A percentile compares a stretch with the other conserved stretches of the same genome.
Conservation (phyloP, 768 basidiomycete species). For the Lyophyllum semitale region DNA sequence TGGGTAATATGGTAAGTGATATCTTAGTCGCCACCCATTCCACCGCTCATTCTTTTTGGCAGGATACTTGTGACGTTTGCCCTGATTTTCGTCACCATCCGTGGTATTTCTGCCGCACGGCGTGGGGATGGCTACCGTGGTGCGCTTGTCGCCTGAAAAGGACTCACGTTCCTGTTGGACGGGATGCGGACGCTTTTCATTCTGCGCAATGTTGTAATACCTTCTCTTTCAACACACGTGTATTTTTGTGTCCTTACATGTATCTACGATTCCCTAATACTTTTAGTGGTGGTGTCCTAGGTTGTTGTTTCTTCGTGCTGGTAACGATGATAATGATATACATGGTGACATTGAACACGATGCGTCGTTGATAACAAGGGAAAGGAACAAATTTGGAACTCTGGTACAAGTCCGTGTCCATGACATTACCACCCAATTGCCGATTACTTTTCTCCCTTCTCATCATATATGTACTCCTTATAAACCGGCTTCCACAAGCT, state of each 20-base stretch:
- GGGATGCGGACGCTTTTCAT: neutral
- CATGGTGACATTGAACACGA: too few species aligned
- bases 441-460: constrained; percentile 39
- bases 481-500: constrained; percentile 70
- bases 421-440: too few species aligned
- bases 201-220: neutral
- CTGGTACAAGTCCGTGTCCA: neutral
- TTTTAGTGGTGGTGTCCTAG: too few species aligned
- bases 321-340: neutral
- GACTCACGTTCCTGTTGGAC: neutral
- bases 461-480: constrained; percentile 62
- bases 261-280: neutral
- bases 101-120: constrained; percentile 58
- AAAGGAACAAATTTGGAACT: neutral
- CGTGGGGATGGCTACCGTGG: constrained; percentile 72
- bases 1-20: constrained; percentile 70
- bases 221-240: constrained; percentile 3
- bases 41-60: constrained; percentile 5
- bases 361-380: too few species aligned
- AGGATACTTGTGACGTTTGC: constrained; percentile 70
- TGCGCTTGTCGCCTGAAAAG: constrained; percentile 37
- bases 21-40: neutral
- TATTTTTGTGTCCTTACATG: constrained; percentile 2
- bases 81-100: constrained; percentile 57
- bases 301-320: neutral